A percentile compares a stretch with the other conserved stretches of the same genome.
These are phyloP conservation scores for Eurotiales sp. DNA, from an alignment of 2,329 filamentous ascomycete genomes.

Conservation along the genomic window DNA sequence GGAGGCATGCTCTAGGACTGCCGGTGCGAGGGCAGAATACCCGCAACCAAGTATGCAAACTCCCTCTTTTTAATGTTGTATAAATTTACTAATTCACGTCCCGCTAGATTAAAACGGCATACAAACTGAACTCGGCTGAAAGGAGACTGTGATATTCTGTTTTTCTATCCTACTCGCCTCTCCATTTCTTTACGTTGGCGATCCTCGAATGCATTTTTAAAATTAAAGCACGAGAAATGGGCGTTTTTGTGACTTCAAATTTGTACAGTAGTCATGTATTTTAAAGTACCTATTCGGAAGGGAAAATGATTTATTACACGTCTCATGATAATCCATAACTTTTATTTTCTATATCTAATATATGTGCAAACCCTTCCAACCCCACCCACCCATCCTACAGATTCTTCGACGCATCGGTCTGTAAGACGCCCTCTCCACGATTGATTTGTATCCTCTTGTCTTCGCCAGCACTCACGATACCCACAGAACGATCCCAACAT, in stretches of 20 bases:
- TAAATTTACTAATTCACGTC: not conserved
- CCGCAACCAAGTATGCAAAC: conserved; percentile 61
- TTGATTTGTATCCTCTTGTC: conserved; percentile 96
- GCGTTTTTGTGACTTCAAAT: conserved; percentile 16
- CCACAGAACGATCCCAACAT: conserved; percentile 78
- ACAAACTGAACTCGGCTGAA: conserved; percentile 57
- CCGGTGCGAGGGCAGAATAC: conserved; percentile 90
- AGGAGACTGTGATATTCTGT: conserved; percentile 43
- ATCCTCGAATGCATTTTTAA: conserved; percentile 11
- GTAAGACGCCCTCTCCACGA: conserved; percentile 53
- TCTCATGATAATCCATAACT: not conserved
- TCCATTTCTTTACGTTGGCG: not conserved
- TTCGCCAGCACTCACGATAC: conserved; percentile 87
- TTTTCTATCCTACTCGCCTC: not conserved
- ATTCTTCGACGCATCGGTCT: conserved; percentile 17
- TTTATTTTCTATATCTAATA: not conserved
- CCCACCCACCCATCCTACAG: conserved; percentile 17
- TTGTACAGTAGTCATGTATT: not conserved
- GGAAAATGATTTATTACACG: not conserved
- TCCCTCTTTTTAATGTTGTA: not conserved
- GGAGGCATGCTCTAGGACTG: conserved; percentile 86
- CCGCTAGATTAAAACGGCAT: conserved; percentile 55
- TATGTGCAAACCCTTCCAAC: no score
- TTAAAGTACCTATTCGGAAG: conserved; percentile 8
- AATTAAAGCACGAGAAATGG: conserved; percentile 8